These are phyloP conservation scores for Leptosphaerulina australis DNA, from an alignment of 2,329 filamentous ascomycete species.

Conservation along the genomic window DNA sequence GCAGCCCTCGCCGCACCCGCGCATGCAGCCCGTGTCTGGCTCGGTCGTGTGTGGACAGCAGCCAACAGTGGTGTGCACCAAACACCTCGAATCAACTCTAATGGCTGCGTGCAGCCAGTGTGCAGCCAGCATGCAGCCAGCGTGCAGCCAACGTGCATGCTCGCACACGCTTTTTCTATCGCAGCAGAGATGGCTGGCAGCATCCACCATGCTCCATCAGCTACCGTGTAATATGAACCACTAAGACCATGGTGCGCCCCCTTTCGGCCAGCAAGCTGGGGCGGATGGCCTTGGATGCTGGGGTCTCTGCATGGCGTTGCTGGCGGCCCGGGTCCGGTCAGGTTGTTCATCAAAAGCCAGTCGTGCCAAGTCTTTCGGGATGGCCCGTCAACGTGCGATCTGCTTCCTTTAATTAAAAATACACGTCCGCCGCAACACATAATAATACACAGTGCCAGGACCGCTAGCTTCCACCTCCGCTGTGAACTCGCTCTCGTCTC, in stretches of 20 bases:
- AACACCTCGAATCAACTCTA: not conserved
- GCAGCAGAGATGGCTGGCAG: too few relatives aligned
- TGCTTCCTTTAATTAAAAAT: constrained; percentile 22
- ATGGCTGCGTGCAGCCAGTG: not conserved
- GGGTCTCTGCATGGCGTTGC: constrained; percentile 15
- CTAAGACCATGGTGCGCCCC: constrained; percentile 7
- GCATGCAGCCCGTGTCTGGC: constrained; percentile 5
- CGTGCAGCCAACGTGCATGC: not conserved
- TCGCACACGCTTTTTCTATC: too few relatives aligned
- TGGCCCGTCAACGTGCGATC: constrained; percentile 18
- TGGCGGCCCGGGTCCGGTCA: constrained; percentile 11
- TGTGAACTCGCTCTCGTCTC: not conserved
- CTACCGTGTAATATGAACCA: not conserved
- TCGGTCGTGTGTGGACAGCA: not conserved
- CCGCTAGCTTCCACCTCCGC: constrained; percentile 2
- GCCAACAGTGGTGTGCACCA: too few relatives aligned
- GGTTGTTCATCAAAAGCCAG: constrained; percentile 7
- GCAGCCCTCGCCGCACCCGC: constrained; percentile 5
- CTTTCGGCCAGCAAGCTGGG: constrained; percentile 11
- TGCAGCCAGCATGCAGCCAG: not conserved
- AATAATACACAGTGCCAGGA: constrained; percentile 1
- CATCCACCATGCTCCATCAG: too few relatives aligned
- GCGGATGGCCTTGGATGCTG: constrained; percentile 12
- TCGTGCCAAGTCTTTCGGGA: constrained; percentile 12
- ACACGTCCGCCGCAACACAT: constrained; percentile 12